Evolutionary conservation across 805 yeast species (phyloP).

Genomic region (Kodamaea kaohsiungensis): DNA sequence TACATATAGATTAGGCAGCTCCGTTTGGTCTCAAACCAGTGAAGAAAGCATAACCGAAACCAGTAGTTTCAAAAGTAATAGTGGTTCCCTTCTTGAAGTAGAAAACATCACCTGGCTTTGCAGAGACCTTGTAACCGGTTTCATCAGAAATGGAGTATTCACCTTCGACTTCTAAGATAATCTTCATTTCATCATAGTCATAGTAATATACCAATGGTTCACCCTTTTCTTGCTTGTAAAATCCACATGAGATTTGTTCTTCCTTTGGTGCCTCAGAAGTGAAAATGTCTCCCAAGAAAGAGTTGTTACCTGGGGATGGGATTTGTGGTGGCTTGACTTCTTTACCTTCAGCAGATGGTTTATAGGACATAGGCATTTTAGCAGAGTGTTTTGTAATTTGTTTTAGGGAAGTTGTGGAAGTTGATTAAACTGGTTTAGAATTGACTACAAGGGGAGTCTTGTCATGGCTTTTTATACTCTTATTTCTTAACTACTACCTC

Average conservation of each 20-base stretch:
- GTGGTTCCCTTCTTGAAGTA: constrained; percentile 69
- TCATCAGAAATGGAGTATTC: constrained; percentile 63
- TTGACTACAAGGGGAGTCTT: neutral
- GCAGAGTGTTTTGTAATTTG: neutral
- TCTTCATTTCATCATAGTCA: constrained; percentile 59
- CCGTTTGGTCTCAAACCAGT: constrained; percentile 55
- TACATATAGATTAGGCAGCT: constrained; percentile 9
- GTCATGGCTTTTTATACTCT: neutral
- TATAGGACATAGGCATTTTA: constrained; percentile 57
- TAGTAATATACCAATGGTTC: constrained; percentile 68
- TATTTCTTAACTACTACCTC: neutral
- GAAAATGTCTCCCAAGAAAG: constrained; percentile 67
- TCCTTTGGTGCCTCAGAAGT: constrained; percentile 62
- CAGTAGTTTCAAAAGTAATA: constrained; percentile 59
- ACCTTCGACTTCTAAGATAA: constrained; percentile 67
- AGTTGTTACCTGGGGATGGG: constrained; percentile 65
- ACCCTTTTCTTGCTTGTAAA: constrained; percentile 69
- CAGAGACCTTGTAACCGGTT: constrained; percentile 58
- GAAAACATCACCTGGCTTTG: constrained; percentile 65
- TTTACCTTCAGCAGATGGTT: constrained; percentile 54
- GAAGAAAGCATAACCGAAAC: constrained; percentile 65
- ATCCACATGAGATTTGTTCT: constrained; percentile 63
- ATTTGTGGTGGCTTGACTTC: constrained; percentile 57
- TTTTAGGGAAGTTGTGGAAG: neutral
- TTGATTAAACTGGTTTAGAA: neutral